A percentile compares a stretch with the other conserved stretches of the same genome.
Conservation (phyloP, 805 yeast genomes). For the Phaffomyces thermotolerans region DNA sequence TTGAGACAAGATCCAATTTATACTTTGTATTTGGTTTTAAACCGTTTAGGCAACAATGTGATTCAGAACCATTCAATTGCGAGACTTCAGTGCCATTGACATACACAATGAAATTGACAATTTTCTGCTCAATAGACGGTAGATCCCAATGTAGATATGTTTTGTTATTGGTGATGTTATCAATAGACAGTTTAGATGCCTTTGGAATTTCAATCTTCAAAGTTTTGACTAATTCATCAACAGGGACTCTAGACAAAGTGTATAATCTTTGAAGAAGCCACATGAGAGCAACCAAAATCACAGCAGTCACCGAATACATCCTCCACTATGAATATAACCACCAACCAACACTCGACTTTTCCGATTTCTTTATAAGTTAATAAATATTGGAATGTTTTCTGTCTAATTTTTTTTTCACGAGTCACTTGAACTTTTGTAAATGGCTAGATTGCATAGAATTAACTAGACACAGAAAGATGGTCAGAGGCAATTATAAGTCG, state of each 20-base stretch:
- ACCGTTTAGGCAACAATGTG: conserved; percentile 28
- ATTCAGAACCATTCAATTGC: conserved; percentile 28
- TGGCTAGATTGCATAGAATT: no score
- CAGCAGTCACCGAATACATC: conserved; percentile 18
- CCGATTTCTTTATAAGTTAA: no score
- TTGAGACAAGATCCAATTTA: conserved; percentile 37
- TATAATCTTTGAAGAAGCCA: conserved; percentile 21
- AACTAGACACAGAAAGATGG: background rate
- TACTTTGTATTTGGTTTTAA: conserved; percentile 31
- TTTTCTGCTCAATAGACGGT: conserved; percentile 16
- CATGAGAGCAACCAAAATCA: conserved; percentile 13
- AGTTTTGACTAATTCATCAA: conserved; percentile 37
- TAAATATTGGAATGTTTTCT: no score
- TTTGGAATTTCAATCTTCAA: conserved; percentile 49
- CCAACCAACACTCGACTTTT: no score
- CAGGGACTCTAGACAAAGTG: conserved; percentile 29
- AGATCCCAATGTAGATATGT: conserved; percentile 52
- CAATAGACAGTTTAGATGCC: conserved; percentile 48
- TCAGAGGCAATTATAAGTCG: conserved; percentile 3
- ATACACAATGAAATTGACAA: conserved; percentile 31
- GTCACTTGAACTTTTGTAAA: no score
- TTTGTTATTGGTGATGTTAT: conserved; percentile 38
- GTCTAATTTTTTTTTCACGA: no score
- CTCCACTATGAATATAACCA: background rate
- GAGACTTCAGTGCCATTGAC: conserved; percentile 34